A percentile compares a stretch with the other conserved stretches of the same genome.
These are phyloP conservation scores for Phytophthora idaei DNA, from an alignment of 352 stramenopile genomes.

Conservation along the genomic window DNA sequence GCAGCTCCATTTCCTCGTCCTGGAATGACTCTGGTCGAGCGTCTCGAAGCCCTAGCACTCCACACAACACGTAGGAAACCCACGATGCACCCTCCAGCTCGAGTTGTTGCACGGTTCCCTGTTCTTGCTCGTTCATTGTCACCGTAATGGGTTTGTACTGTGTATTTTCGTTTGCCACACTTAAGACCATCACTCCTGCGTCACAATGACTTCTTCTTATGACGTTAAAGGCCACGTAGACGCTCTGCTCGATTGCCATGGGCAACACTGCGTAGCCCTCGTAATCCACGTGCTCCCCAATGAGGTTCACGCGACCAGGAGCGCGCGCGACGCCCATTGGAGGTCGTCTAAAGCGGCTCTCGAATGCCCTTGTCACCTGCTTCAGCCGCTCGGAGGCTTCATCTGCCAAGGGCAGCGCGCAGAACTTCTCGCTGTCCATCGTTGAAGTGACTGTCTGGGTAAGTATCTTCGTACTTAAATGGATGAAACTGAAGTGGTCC, in stretches of 20 bases:
- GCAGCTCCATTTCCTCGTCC: conserved; percentile 19
- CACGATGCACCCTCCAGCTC: conserved; percentile 23
- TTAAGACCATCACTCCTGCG: conserved; percentile 9
- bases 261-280: conserved; percentile 85
- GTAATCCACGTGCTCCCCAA: conserved; percentile 91
- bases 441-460: conserved; percentile 30
- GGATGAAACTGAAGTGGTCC: not conserved
- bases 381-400: conserved; percentile 4
- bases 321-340: conserved; percentile 52
- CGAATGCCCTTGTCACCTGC: conserved; percentile 38
- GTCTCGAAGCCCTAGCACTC: conserved; percentile 32
- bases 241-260: conserved; percentile 74
- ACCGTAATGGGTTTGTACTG: conserved; percentile 27
- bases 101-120: conserved; percentile 13
- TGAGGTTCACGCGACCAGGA: conserved; percentile 86
- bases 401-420: conserved; percentile 7
- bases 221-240: conserved; percentile 55
- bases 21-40: conserved; percentile 18
- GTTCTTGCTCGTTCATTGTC: conserved; percentile 7
- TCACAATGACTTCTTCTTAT: not conserved
- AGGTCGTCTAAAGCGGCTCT: conserved; percentile 25
- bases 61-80: conserved; percentile 51
- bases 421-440: conserved; percentile 25
- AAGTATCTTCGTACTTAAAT: conserved; percentile 25
- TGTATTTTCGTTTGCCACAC: conserved; percentile 30